Percentiles rank a stretch among this genome's conserved stretches.
phyloP scores from a whole-genome alignment of 2,329 filamentous ascomycete species.

The Aspergillus sp. region DNA sequence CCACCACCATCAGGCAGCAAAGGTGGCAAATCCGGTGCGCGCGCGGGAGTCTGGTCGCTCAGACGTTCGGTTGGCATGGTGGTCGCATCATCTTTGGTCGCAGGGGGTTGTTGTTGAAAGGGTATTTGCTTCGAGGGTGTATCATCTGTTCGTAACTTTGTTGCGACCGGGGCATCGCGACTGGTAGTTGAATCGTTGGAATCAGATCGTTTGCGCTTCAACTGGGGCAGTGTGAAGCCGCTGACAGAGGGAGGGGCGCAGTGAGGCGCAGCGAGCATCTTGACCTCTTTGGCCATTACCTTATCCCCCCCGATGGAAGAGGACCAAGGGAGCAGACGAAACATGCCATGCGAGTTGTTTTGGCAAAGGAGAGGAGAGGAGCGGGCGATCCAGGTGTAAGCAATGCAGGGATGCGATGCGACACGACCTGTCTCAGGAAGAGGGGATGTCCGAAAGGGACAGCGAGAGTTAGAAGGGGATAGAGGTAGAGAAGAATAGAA shows the following conservation, averaged over 20 bases:
- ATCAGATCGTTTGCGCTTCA: conserved; percentile 60
- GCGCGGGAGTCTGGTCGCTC: conserved; percentile 13
- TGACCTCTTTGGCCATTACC: conserved; percentile 44
- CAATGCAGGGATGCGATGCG: conserved; percentile 15
- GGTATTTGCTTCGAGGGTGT: conserved; percentile 13
- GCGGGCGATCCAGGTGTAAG: not conserved
- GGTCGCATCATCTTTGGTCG: conserved; percentile 12
- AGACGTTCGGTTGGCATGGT: conserved; percentile 12
- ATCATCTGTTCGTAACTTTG: conserved; percentile 34
- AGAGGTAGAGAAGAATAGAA: conserved; percentile 1
- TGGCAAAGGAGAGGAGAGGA: conserved; percentile 9
- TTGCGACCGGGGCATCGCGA: conserved; percentile 29
- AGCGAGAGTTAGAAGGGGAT: conserved; percentile 1
- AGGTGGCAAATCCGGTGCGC: not conserved
- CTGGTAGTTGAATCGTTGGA: conserved; percentile 42
- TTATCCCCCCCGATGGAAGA: conserved; percentile 47
- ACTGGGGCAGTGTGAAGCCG: conserved; percentile 40
- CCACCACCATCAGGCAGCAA: conserved; percentile 2
- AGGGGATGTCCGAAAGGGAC: not conserved
- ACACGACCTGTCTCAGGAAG: conserved; percentile 13
- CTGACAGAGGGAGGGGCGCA: conserved; percentile 32
- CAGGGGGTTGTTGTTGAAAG: not conserved
- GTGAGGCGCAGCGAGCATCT: conserved; percentile 41
- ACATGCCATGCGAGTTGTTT: conserved; percentile 48
- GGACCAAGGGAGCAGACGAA: conserved; percentile 49